Base-by-base conservation (phyloP, 176 grass and related monocot species). In the Stipa capillata region DNA sequence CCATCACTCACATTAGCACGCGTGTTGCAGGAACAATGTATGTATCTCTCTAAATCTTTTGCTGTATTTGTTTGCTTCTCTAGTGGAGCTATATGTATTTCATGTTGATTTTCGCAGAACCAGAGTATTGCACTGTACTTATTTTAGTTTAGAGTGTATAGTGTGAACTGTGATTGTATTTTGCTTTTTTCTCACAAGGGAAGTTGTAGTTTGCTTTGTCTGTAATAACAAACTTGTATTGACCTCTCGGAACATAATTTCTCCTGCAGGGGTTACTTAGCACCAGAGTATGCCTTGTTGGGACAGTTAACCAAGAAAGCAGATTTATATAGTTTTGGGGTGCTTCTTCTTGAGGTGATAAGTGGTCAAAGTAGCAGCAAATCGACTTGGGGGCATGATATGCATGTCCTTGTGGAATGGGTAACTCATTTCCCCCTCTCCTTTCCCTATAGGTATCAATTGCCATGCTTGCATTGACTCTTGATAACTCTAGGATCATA, bases 251-350 rank as follows among this genome's bases (percentile, higher is more conserved):
- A 33, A 70, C 81, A 69, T 81, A 31, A 57, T 81, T 44, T 78
- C 58, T 79, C 29, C 17, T 85, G 41, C 61, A 91, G 90, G 74
- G 90, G 90, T 69, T 91, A 91, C 73, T 85, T 91, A 48, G 90
- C 90, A 17, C 85, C 90, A 74, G 90, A 91, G 28, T 91, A 91
- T 85, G 90, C 90, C 4, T 78, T 91, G 54, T 82, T 84, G 51
- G 90, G 90, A 53, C 90, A 91, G 43, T 85, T 91, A 69, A 91
- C 90, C 17, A 91, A 91, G 80, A 91, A 88, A 78, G 90, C 90
- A 57, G 90, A 91, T 57, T 85, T 91, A 82, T 91, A 91, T 79
- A 91, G 90, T 74, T 91, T 91, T 42, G 90, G 90, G 31, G 90
- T 88, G 49, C 85, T 91, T 61, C 24, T 88, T 67, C 90, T 91